Base-by-base conservation (phyloP, 1,284 basidiomycete species). In the Irpex rosettiformis region DNA sequence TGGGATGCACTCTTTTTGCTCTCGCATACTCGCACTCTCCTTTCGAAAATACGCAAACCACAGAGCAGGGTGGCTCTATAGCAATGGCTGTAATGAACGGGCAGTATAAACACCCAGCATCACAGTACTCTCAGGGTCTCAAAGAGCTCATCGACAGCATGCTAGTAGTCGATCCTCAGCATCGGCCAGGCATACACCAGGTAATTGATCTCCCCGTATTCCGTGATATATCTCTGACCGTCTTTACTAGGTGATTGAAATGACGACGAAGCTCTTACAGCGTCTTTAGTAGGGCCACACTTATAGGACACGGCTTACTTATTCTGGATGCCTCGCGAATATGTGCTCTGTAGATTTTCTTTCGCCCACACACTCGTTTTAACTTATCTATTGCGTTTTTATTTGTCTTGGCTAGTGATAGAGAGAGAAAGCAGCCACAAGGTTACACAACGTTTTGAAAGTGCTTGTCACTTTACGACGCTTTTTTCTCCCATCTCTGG, bases 51-150 rank as follows among this genome's bases (percentile, higher is more conserved):
- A 85, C 78, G 0, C 91, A 91, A 75, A 93, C 84, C 54, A 93
- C 85, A 53, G 94, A 88, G 65, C 92, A 94, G 71, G 92, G 92
- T 45, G 91, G 93, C 13, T 94, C 91, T 51, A 94, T 97, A 69
- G 94, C 94, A 1, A 96, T 98, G 94, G 93, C 94, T 1, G 95
- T 96, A 48, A 78, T 95, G 66, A 93, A 90, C 62, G 95, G 93
- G 1, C 86, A 91, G 64, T 97, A 96, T 73, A 91, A 88, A 65
- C 94, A 96, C 66, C 94, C 93, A 1, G 77, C 74, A 58, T 89
- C 86, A 3, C 83, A 83, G 7, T 96, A 96, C 72, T 93, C 91
- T 16, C 85, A 92, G 66, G 88, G 87, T 3, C 73, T 96, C 58
- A 87, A 83, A 64, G 81, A 87, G 58, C 77, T 98, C 56, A 92